Conservation (phyloP, 106 monocot species). For the Xerophyta viscosa region DNA sequence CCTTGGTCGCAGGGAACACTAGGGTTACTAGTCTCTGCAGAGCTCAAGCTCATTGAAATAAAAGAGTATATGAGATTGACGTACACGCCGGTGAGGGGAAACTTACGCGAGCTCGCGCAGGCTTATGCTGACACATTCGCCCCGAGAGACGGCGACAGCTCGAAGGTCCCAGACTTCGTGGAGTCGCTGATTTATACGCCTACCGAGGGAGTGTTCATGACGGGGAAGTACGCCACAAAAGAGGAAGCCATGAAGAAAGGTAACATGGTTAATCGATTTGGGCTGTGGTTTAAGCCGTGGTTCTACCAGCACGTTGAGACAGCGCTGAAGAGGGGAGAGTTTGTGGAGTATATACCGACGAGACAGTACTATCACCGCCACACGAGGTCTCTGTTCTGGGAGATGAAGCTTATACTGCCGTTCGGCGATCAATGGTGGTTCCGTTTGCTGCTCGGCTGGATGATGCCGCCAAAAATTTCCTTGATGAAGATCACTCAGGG, state of each 20-base stretch:
- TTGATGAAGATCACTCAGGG: conserved; percentile 13
- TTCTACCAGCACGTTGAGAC: conserved; percentile 10
- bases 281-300: conserved; percentile 18
- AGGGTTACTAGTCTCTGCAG: conserved; percentile 7
- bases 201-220: conserved; percentile 7
- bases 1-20: conserved; percentile 14
- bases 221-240: conserved; percentile 6
- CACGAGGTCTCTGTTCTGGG: conserved; percentile 14
- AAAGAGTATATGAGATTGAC: conserved; percentile 9
- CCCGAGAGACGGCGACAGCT: neutral
- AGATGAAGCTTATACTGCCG: conserved; percentile 17
- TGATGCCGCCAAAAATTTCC: conserved; percentile 11
- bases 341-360: conserved; percentile 15
- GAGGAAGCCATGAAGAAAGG: conserved; percentile 5
- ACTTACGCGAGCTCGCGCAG: neutral
- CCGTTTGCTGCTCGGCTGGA: conserved; percentile 10
- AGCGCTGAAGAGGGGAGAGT: conserved; percentile 4
- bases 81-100: conserved; percentile 4
- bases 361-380: conserved; percentile 19
- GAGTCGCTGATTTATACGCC: conserved; percentile 6
- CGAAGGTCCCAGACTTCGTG: conserved; percentile 6
- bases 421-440: conserved; percentile 22
- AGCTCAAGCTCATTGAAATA: conserved; percentile 4
- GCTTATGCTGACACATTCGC: conserved; percentile 1
- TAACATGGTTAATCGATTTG: neutral